A percentile compares a stretch with the other conserved stretches of the same genome.
Conservation (phyloP, 106 monocot species). For the Allium fistulosum region DNA sequence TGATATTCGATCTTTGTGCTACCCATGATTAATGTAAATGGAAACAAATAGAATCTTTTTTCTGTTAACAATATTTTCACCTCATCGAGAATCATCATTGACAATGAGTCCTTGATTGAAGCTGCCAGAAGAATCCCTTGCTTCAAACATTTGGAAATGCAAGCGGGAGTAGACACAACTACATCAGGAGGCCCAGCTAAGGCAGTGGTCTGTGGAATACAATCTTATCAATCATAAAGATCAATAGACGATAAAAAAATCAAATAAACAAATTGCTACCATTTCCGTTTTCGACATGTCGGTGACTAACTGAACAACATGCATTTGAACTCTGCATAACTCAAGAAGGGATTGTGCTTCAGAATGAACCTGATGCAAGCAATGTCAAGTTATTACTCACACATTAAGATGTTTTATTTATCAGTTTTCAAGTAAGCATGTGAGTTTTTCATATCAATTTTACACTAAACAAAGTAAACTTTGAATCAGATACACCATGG, state of each 20-base stretch:
- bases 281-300: slow-evolving; percentile 51
- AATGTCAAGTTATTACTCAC: background rate
- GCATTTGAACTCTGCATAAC: slow-evolving; percentile 64
- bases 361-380: slow-evolving; percentile 41
- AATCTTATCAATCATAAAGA: too few relatives aligned
- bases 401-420: too few relatives aligned
- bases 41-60: too few relatives aligned
- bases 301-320: slow-evolving; percentile 51
- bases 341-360: slow-evolving; percentile 64
- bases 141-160: slow-evolving; percentile 69
- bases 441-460: too few relatives aligned
- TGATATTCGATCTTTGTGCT: too few relatives aligned
- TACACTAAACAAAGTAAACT: too few relatives aligned
- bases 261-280: slow-evolving; percentile 26
- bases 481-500: too few relatives aligned
- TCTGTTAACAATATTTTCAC: slow-evolving; percentile 15
- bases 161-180: slow-evolving; percentile 75
- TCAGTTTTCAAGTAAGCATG: too few relatives aligned
- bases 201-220: slow-evolving; percentile 36
- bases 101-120: slow-evolving; percentile 54
- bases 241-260: background rate
- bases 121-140: slow-evolving; percentile 41
- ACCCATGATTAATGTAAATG: too few relatives aligned
- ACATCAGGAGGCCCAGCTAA: slow-evolving; percentile 69
- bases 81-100: slow-evolving; percentile 84